Evolutionary conservation across 2,329 filamentous ascomycete genomes (phyloP), one percentile per base, ranked within the genome.

Genomic region (Blastomyces silverae): DNA sequence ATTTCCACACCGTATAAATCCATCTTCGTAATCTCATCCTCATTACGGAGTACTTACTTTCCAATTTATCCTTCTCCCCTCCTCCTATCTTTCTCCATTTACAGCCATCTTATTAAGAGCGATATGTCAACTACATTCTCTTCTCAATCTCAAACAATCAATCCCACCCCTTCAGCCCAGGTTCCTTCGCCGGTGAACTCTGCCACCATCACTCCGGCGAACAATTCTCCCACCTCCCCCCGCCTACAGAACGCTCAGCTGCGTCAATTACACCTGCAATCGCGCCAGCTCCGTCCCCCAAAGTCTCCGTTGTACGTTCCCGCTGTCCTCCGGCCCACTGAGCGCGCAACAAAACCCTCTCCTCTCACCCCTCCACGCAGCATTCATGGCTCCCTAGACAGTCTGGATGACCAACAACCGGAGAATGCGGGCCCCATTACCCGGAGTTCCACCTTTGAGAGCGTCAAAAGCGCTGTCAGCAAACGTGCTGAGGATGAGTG

Each of bases 221-320:
- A 84, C 74, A 78, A 82, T 67, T 84, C 83, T 39, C 83, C 83
- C 28, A 80, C 81, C 22, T 81, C 82, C 7, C 82, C 83, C 59
- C 79, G 79, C 31, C 72, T 77, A 61, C 69, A 73, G n/a, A 73
- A 72, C n/a, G 71, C 74, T n/a, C 66, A 73, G 0, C 69, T 75
- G 13, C 69, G 70, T 61, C 67, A 69, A 60, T 64, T 71, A 17
- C 67, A 70, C 57, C 67, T 78, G 57, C 81, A 83, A 66, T 79
- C 80, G 31, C 82, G 82, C 66, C 84, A 87, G 75, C 76, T 87
- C 65, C 83, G 84, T 64, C 84, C 83, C 28, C 81, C 81, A 60
- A 85, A 86, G 73, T 80, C 81, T 28, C 85, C 85, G 42, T 79
- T 87, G 62, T 87, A 87, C 71, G 82, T 87, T 28, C 86, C 86